Conservation (phyloP, 2,329 filamentous ascomycete genomes). For the Colletotrichum costaricense region DNA sequence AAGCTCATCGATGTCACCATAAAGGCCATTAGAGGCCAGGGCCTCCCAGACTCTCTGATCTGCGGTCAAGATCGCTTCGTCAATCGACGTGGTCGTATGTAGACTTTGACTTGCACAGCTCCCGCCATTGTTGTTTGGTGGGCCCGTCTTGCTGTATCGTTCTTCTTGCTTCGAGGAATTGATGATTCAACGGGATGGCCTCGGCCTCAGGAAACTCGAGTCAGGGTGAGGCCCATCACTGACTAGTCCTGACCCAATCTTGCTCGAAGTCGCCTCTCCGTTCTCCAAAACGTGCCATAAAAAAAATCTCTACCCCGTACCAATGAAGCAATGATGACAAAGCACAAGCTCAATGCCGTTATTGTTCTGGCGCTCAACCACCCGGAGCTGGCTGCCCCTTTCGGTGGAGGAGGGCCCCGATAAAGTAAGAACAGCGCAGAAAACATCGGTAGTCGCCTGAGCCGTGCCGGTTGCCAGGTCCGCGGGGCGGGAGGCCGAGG, state of each 20-base stretch:
- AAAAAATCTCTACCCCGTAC: conserved; percentile 17
- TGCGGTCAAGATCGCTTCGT: background rate
- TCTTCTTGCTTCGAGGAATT: background rate
- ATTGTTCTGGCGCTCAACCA: background rate
- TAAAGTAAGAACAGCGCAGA: background rate
- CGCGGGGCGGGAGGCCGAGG: conserved; percentile 21
- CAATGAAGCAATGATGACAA: conserved; percentile 27
- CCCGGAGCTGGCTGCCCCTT: conserved; percentile 19
- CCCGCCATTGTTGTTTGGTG: conserved; percentile 4
- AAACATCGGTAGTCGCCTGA: background rate
- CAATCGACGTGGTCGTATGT: background rate
- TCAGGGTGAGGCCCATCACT: conserved; percentile 14
- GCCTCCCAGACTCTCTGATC: background rate
- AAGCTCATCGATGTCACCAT: background rate
- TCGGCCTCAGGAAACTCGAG: conserved; percentile 13
- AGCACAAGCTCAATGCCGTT: conserved; percentile 4
- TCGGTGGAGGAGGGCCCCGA: background rate
- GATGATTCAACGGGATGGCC: background rate
- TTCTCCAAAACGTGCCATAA: background rate
- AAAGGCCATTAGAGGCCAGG: background rate
- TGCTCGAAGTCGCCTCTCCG: background rate
- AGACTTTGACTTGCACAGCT: background rate
- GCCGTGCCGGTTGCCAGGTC: conserved; percentile 18
- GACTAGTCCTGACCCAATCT: background rate
- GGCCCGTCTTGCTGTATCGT: background rate